phyloP scores from a whole-genome alignment of 345 rosid genomes.

The Xanthoceras sorbifolium region DNA sequence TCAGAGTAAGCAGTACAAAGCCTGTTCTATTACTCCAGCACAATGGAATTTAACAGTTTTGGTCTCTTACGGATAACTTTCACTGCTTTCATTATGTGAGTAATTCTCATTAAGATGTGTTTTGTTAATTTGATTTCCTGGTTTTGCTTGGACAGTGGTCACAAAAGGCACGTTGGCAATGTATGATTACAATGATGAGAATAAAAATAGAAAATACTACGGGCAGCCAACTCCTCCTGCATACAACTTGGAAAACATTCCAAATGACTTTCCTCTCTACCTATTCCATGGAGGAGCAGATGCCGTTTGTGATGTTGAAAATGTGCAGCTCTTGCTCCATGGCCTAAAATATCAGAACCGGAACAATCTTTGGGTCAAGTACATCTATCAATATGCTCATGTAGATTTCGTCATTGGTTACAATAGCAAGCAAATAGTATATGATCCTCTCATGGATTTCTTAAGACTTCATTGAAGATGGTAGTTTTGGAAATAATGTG shows the following conservation, averaged over 20 bases:
- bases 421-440: constrained; percentile 48
- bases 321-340: constrained; percentile 42
- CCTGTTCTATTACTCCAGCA: background rate
- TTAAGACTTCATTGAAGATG: constrained; percentile 32
- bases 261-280: constrained; percentile 48
- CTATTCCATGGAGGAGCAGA: constrained; percentile 51
- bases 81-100: background rate
- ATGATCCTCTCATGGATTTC: constrained; percentile 47
- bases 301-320: constrained; percentile 38
- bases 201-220: constrained; percentile 42
- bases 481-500: background rate
- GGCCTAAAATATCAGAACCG: constrained; percentile 36
- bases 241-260: constrained; percentile 44
- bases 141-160: constrained; percentile 33
- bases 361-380: constrained; percentile 37
- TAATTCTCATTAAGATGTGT: too few relatives aligned
- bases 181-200: constrained; percentile 39
- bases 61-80: too few relatives aligned
- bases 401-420: constrained; percentile 43
- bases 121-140: too few relatives aligned
- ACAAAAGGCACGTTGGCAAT: constrained; percentile 41
- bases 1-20: constrained; percentile 41
- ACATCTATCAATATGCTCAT: constrained; percentile 40
- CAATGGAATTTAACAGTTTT: background rate
- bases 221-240: constrained; percentile 45